Evolutionary conservation across 169 alveolate genomes (phyloP).

Genomic region (Eimeria praecox): DNA sequence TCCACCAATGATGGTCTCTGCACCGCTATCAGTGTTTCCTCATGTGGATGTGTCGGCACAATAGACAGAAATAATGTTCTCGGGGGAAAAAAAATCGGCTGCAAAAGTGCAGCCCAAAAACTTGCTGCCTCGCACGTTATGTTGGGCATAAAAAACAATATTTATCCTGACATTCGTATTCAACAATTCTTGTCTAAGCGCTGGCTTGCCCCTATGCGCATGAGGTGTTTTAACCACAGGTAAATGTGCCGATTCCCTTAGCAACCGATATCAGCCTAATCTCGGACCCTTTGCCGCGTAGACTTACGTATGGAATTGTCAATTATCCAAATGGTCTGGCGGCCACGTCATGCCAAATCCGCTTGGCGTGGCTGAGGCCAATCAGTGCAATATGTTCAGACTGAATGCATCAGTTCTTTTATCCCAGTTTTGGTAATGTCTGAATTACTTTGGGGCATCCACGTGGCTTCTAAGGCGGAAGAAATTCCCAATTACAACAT

Average conservation of each 20-base stretch:
- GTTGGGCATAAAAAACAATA: constrained; percentile 4
- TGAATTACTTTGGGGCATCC: neutral
- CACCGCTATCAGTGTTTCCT: constrained; percentile 26
- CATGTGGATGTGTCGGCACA: constrained; percentile 34
- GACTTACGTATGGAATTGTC: neutral
- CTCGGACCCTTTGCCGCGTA: neutral
- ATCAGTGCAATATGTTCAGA: neutral
- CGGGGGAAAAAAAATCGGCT: neutral
- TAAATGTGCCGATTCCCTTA: neutral
- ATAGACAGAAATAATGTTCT: neutral
- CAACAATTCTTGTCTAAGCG: constrained; percentile 16
- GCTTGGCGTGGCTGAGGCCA: neutral
- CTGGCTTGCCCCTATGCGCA: neutral
- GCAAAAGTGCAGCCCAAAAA: constrained; percentile 67
- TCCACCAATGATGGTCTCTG: constrained; percentile 30
- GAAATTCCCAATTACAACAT: neutral
- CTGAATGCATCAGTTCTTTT: neutral
- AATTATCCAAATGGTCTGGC: neutral
- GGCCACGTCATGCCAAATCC: neutral
- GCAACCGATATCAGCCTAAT: neutral
- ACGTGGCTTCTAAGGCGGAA: neutral
- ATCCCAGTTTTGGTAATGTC: neutral
- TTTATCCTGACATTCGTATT: neutral
- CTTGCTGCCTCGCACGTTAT: neutral
- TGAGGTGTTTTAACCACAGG: neutral